phyloP scores from a whole-genome alignment of 192 early-diverging fungal genomes.

The Kickxella alabastrina region DNA sequence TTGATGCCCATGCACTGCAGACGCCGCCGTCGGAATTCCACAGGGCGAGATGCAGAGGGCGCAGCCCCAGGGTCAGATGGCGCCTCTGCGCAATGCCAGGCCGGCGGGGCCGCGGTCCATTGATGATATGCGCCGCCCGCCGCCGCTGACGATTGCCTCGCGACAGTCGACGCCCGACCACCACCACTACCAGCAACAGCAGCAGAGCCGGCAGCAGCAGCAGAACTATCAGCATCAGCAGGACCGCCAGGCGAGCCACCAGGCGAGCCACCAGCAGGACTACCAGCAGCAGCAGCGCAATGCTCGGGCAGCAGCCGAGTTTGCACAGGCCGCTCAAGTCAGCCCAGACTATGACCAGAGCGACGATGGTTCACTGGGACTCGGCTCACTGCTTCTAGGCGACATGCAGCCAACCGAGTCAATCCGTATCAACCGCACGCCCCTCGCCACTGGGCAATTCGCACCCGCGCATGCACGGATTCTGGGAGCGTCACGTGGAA shows the following conservation, averaged over 20 bases:
- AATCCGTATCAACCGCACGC: too few species aligned
- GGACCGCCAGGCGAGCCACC: not conserved
- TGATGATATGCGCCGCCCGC: not conserved
- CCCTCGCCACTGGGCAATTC: too few species aligned
- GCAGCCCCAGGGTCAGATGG: not conserved
- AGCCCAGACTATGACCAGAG: not conserved
- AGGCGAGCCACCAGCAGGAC: too few species aligned
- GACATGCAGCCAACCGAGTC: too few species aligned
- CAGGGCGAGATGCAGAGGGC: too few species aligned
- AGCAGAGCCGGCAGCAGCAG: too few species aligned
- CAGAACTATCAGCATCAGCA: constrained; percentile 1
- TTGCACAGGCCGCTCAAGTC: constrained; percentile 9
- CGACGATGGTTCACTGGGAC: constrained; percentile 25
- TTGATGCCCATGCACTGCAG: constrained; percentile 5
- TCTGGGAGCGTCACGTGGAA: constrained; percentile 4
- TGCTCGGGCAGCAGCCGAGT: constrained; percentile 12
- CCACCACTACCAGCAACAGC: too few species aligned
- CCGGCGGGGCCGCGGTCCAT: constrained; percentile 3
- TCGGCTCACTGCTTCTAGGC: constrained; percentile 42
- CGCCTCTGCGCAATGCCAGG: not conserved
- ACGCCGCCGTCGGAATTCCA: not conserved
- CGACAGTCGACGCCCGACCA: not conserved
- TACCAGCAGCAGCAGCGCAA: constrained; percentile 4
- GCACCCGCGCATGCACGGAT: constrained; percentile 7
- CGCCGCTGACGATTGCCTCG: constrained; percentile 12